Conservation (phyloP, 768 basidiomycete species). For the Chalciporus sphaerocephalus region DNA sequence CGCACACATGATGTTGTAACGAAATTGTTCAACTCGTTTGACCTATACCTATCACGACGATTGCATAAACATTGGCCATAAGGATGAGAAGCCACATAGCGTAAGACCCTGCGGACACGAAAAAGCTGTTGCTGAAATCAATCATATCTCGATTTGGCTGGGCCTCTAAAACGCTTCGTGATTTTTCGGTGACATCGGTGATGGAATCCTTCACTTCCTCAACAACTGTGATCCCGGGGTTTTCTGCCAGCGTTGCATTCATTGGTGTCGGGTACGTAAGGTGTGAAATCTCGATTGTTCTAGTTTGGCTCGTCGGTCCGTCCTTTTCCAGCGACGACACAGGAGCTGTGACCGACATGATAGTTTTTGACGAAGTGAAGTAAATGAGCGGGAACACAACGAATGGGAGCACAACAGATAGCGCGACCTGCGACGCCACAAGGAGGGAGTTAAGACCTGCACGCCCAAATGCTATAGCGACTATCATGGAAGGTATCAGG, state of each 20-base stretch:
- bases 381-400: conserved; percentile 42
- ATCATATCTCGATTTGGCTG: conserved; percentile 20
- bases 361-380: conserved; percentile 34
- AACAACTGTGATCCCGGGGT: background rate
- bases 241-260: background rate
- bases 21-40: background rate
- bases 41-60: conserved; percentile 38
- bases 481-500: conserved; percentile 41
- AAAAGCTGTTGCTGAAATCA: conserved; percentile 40
- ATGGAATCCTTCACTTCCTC: background rate
- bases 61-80: conserved; percentile 51
- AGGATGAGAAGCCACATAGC: conserved; percentile 43
- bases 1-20: background rate
- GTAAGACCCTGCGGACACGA: conserved; percentile 42
- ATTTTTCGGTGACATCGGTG: conserved; percentile 7
- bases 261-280: conserved; percentile 9
- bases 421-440: conserved; percentile 45
- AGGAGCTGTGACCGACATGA: conserved; percentile 21
- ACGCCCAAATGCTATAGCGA: conserved; percentile 42
- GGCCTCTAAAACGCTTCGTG: background rate
- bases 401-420: conserved; percentile 45
- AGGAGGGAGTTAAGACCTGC: conserved; percentile 43
- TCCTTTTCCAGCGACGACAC: background rate
- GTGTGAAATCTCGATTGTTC: background rate
- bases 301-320: background rate